Percentiles rank a stretch among this genome's conserved stretches.
These are phyloP conservation scores for Talaromyces amestolkiae DNA, from an alignment of 2,329 filamentous ascomycete genomes.

Conservation along the genomic window DNA sequence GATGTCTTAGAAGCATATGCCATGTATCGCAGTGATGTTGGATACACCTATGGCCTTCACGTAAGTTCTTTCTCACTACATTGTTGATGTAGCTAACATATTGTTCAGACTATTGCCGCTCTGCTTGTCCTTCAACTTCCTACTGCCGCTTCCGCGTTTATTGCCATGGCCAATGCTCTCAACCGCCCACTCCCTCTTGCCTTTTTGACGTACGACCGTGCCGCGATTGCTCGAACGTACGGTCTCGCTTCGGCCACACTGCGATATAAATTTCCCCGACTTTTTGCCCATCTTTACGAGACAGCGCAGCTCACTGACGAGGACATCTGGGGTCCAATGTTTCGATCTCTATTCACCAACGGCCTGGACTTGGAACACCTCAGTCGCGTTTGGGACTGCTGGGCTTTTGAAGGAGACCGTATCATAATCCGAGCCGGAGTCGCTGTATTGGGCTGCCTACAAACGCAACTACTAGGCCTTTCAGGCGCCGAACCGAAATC, in stretches of 20 bases:
- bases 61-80: slow-evolving; percentile 31
- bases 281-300: slow-evolving; percentile 53
- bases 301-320: slow-evolving; percentile 41
- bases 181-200: slow-evolving; percentile 61
- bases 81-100: slow-evolving; percentile 9
- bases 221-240: slow-evolving; percentile 57
- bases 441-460: slow-evolving; percentile 44
- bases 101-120: slow-evolving; percentile 51
- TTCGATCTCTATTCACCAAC: slow-evolving; percentile 53
- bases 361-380: slow-evolving; percentile 54
- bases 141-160: slow-evolving; percentile 54
- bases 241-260: slow-evolving; percentile 56
- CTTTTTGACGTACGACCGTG: slow-evolving; percentile 58
- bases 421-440: slow-evolving; percentile 47
- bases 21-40: slow-evolving; percentile 62
- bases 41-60: slow-evolving; percentile 60
- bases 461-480: slow-evolving; percentile 43
- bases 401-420: slow-evolving; percentile 59
- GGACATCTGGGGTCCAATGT: slow-evolving; percentile 54
- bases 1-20: slow-evolving; percentile 62
- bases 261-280: slow-evolving; percentile 56
- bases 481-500: slow-evolving; percentile 37
- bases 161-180: slow-evolving; percentile 59
- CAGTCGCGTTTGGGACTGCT: slow-evolving; percentile 60
- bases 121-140: slow-evolving; percentile 58